Evolutionary conservation across 345 rosid genomes (phyloP).

Genomic region (Tarenaya hassleriana): DNA sequence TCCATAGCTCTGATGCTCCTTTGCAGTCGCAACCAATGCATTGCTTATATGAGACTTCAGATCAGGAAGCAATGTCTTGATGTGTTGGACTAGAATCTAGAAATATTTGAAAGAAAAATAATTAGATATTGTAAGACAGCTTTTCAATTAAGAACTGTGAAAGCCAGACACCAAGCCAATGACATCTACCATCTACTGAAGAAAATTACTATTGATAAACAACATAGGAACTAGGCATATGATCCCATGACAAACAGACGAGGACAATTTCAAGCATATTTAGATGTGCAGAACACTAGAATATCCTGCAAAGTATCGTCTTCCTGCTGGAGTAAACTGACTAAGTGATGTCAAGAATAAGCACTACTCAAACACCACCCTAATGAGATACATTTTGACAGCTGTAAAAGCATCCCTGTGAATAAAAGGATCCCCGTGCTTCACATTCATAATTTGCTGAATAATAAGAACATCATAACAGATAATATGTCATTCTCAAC

Average conservation of each 20-base stretch:
- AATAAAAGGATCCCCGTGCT: not conserved
- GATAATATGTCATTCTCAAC: not conserved
- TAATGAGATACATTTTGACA: conserved; percentile 8
- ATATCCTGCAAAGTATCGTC: conserved; percentile 1
- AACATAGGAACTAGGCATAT: not conserved
- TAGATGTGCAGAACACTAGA: conserved; percentile 6
- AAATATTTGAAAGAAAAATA: conserved; percentile 11
- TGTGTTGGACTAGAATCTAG: conserved; percentile 88
- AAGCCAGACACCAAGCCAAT: conserved; percentile 8
- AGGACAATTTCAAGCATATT: not conserved
- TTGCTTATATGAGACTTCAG: conserved; percentile 71
- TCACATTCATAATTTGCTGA: not conserved
- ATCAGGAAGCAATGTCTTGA: conserved; percentile 72
- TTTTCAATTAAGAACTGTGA: conserved; percentile 9
- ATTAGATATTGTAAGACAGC: conserved; percentile 5
- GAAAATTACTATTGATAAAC: not conserved
- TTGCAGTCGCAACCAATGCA: conserved; percentile 66
- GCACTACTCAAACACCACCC: not conserved
- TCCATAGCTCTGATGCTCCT: conserved; percentile 92
- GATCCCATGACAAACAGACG: not conserved
- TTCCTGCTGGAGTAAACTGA: not conserved
- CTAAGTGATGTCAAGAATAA: not conserved
- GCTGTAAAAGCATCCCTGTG: not conserved
- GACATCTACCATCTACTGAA: not conserved
- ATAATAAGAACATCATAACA: not conserved